Percentiles rank a stretch among this genome's conserved stretches.
Conservation (phyloP, 257 asterid species). For the Coffea eugenioides region DNA sequence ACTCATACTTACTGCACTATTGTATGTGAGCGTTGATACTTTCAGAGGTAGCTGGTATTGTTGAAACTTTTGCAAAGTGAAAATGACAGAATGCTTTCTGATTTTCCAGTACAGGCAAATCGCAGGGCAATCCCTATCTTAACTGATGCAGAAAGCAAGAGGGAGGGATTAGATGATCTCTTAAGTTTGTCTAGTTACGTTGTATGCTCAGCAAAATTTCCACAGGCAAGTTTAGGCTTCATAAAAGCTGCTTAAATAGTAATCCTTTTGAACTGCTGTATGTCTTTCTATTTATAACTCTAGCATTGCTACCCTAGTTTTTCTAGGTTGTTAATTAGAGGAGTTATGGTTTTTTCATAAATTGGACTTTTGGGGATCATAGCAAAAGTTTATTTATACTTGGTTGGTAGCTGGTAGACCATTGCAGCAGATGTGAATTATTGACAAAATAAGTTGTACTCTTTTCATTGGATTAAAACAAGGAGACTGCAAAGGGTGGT, state of each 20-base stretch:
- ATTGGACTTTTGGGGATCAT: neutral
- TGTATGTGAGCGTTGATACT: neutral
- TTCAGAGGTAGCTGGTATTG: neutral
- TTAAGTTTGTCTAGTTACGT: constrained; percentile 63
- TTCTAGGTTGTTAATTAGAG: neutral
- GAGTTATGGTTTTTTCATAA: neutral
- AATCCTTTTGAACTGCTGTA: constrained; percentile 7
- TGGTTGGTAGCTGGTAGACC: neutral
- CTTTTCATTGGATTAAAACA: neutral
- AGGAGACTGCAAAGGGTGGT: neutral
- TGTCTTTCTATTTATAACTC: neutral
- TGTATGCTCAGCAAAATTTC: constrained; percentile 82
- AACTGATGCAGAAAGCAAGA: constrained; percentile 80
- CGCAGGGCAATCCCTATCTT: constrained; percentile 82
- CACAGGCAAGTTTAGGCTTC: constrained; percentile 63
- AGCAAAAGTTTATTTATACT: neutral
- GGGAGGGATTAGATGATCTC: constrained; percentile 91
- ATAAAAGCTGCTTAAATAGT: constrained; percentile 8
- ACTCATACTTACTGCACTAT: neutral
- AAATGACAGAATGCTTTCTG: constrained; percentile 38
- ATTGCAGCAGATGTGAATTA: neutral
- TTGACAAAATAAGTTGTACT: neutral
- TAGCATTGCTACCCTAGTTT: neutral
- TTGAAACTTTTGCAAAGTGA: constrained; percentile 5
- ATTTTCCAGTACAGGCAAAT: constrained; percentile 92